phyloP scores from a whole-genome alignment of 257 asterid species.

The Ligustrum vulgare region DNA sequence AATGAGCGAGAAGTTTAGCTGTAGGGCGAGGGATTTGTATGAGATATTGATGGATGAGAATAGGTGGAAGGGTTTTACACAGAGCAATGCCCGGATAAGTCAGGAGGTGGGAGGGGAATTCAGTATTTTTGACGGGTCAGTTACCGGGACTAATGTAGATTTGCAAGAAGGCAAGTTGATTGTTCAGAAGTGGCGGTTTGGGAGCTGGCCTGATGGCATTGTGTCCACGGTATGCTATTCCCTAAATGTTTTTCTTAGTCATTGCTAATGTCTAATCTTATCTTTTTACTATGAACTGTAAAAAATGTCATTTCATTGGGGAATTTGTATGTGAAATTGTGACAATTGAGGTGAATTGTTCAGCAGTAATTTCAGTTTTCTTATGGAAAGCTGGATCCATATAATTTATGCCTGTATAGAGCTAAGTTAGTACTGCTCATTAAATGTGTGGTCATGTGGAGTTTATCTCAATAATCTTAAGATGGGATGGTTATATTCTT shows the following conservation, averaged over 20 bases:
- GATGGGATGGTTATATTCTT: neutral
- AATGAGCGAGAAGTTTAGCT: constrained; percentile 83
- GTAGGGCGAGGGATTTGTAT: constrained; percentile 73
- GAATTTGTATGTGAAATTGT: neutral
- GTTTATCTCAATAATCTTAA: neutral
- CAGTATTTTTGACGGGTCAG: constrained; percentile 83
- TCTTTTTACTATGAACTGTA: neutral
- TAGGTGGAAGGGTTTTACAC: constrained; percentile 95
- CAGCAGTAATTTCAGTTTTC: neutral
- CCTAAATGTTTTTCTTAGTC: neutral
- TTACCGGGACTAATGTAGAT: constrained; percentile 76
- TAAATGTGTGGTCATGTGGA: neutral
- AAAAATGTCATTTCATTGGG: neutral
- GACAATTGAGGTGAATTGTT: too few relatives aligned
- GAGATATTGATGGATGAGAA: constrained; percentile 96
- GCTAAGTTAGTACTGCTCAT: neutral
- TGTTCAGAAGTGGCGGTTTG: constrained; percentile 92
- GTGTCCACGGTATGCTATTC: constrained; percentile 55
- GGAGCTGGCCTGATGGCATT: constrained; percentile 91
- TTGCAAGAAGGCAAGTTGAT: constrained; percentile 77
- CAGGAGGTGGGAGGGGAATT: constrained; percentile 88
- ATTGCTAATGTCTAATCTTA: neutral
- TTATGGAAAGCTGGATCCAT: neutral
- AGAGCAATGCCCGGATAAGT: constrained; percentile 87
- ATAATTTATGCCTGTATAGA: neutral